phyloP scores from a whole-genome alignment of 257 asterid genomes.

The Catharanthus roseus region DNA sequence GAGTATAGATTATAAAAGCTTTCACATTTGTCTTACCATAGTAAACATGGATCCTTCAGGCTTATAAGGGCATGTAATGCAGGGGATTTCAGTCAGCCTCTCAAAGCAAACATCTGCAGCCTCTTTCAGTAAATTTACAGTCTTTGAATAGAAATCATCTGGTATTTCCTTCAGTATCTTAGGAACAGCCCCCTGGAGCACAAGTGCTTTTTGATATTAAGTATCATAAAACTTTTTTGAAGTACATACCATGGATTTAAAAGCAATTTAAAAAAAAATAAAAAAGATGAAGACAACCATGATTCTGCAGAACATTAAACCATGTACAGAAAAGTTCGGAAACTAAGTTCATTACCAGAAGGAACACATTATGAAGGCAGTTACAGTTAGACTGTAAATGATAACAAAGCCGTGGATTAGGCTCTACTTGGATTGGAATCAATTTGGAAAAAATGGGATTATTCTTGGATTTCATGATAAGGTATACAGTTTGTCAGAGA shows the following conservation, averaged over 20 bases:
- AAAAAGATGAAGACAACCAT: slow-evolving; percentile 4
- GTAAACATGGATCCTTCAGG: slow-evolving; percentile 74
- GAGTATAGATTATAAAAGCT: not conserved
- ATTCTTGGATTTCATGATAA: no score
- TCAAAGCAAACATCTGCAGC: slow-evolving; percentile 44
- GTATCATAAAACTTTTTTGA: no score
- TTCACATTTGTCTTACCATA: slow-evolving; percentile 36
- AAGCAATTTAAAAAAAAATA: not conserved
- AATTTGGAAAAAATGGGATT: no score
- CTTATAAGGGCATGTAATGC: slow-evolving; percentile 44
- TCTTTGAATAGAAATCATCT: slow-evolving; percentile 37
- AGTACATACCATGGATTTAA: not conserved
- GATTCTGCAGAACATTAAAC: not conserved
- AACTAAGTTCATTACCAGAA: not conserved
- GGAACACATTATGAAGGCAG: not conserved
- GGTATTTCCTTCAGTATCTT: slow-evolving; percentile 49
- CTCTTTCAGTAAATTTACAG: slow-evolving; percentile 41
- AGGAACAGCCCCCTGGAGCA: slow-evolving; percentile 56
- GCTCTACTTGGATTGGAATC: no score
- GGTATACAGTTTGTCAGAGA: no score
- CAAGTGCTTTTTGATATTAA: not conserved
- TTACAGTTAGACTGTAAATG: no score
- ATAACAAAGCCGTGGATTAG: no score
- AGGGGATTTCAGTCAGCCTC: slow-evolving; percentile 38
- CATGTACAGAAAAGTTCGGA: no score